Percentiles rank a stretch among this genome's conserved stretches.
Conservation (phyloP, 106 monocot genomes). For the Dendrobium catenatum region DNA sequence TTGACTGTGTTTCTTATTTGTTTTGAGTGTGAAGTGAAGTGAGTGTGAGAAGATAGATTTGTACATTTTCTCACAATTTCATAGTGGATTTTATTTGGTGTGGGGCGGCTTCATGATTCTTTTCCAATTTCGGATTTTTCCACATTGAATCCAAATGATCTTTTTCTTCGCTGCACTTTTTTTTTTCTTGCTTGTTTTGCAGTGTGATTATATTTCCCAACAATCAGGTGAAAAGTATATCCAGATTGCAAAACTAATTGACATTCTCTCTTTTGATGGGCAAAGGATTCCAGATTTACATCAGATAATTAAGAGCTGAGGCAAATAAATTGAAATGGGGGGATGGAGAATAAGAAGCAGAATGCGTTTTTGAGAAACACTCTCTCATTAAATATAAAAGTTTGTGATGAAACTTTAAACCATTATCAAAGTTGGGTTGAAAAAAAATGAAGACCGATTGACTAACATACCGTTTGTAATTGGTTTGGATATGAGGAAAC, state of each 20-base stretch:
- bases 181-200: no score
- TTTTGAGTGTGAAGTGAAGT: no score
- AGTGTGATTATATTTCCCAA: neutral
- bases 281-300: neutral
- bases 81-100: no score
- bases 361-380: neutral
- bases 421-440: neutral
- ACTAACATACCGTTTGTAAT: constrained; percentile 30
- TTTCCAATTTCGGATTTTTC: no score
- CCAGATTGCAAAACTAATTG: neutral
- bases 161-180: no score
- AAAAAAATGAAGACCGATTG: neutral
- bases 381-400: neutral
- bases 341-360: neutral
- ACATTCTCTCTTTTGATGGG: neutral
- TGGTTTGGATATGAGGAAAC: neutral
- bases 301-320: neutral
- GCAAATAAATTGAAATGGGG: neutral
- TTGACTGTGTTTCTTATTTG: no score
- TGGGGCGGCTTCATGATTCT: no score
- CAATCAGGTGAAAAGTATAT: neutral
- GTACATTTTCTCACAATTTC: no score
- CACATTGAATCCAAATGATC: no score
- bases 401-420: neutral
- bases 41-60: no score